Percentiles rank a stretch among this genome's conserved stretches.
Evolutionary conservation across 176 grass and related monocot genomes (phyloP).

Genomic region (Triticum monococcum): DNA sequence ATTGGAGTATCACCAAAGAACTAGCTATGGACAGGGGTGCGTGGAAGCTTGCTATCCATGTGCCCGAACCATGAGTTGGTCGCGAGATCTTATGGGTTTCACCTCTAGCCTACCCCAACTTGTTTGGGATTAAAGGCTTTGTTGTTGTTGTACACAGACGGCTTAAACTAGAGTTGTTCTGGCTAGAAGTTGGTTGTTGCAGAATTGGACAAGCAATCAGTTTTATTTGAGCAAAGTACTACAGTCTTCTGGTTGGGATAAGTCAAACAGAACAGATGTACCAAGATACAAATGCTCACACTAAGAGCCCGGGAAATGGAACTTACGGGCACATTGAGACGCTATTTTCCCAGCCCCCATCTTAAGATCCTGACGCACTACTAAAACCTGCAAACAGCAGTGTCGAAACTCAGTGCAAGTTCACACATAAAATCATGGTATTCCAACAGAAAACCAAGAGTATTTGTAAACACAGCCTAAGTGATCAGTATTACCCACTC

Average conservation of each 20-base stretch:
- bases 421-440: background rate
- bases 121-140: too few species aligned
- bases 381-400: conserved; percentile 59
- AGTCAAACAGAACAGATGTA: background rate
- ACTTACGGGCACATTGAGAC: conserved; percentile 87
- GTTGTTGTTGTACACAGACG: too few species aligned
- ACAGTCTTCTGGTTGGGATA: background rate
- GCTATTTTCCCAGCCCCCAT: conserved; percentile 95
- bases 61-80: too few species aligned
- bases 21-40: too few species aligned
- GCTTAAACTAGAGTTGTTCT: background rate
- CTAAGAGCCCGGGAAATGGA: background rate
- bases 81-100: too few species aligned
- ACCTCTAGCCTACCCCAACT: too few species aligned
- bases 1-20: too few species aligned
- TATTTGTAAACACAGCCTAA: background rate
- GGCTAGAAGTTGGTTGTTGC: background rate
- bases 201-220: background rate
- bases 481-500: background rate
- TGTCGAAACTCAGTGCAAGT: background rate
- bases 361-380: conserved; percentile 90
- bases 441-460: background rate
- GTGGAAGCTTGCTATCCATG: too few species aligned
- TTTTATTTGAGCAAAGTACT: background rate
- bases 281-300: background rate